Base-by-base conservation (phyloP, 2,329 filamentous ascomycete species). In the Emmonsiellopsis sp. region DNA sequence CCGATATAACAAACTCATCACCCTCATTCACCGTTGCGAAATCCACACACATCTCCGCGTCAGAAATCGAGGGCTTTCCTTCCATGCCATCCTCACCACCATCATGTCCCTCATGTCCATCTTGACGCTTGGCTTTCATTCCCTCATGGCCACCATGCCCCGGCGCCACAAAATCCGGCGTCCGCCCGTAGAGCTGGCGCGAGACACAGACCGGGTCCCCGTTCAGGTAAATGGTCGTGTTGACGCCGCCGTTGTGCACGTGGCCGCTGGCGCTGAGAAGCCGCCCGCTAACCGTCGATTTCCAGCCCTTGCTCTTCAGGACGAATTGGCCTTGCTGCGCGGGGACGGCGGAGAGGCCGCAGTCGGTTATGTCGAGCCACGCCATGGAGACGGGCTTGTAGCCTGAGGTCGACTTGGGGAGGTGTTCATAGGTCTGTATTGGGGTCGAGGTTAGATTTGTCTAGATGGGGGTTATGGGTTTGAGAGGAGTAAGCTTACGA, bases 361-460 rank as follows among this genome's bases (percentile, higher is more conserved):
- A 51, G 39, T 36, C 49, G 31, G 49, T 51, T 13, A 51, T 51
- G 32, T 51, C 49, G 49, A 51, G 49, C 49, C 49, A 51, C 10
- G 49, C 49, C 49, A 51, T 51, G 8, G 13, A 11, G 39, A 31
- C 49, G n/a, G 36, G 13, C 31, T 51, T 51, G 49, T 51, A 51
- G 11, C 36, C 49, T 8, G 13, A 11, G 9, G 49, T 33, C 34
- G n/a, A 9, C 10, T 36, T 21, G 3, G 49, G 49, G 31, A 51
- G 49, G 34, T 36, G 42, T 43, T 51, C 49, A 14, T 51, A 51
- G 1, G 49, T 51, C 49, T 51, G 49, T 13, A 1, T 10, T n/a
- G 11, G 27, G 10, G 49, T 51, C 33, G 17, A 2, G 11, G 49
- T 34, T 9, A 27, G 9, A 11, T 44, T 17, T 42, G 1, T 31